Evolutionary conservation across 441 rosid genomes (phyloP), one percentile per base, ranked within the genome.

Genomic region (Populus hybrid): DNA sequence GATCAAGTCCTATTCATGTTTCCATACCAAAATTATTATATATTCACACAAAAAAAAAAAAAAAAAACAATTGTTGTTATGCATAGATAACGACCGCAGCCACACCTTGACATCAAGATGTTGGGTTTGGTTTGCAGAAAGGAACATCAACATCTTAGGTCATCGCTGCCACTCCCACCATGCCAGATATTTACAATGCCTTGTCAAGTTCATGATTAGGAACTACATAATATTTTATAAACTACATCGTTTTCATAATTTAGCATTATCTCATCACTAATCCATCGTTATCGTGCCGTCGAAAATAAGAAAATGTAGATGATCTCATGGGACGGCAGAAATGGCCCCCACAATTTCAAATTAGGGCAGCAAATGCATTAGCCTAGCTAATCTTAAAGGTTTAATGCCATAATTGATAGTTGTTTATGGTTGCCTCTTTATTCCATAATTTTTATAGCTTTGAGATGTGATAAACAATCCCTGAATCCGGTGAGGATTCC

Each of bases 251-350:
- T 34, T 70, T 9, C 23, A 19, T 7, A 30, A 21, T 14, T 2
- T 18, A 67, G n/a, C 28, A 8, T 12, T 70, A 9, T 10, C 4
- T 35, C 30, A 74, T 14, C 9, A 23, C 4, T 3, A 21, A 16
- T 23, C 32, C 76, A 79, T 82, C 80, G 80, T 82, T 78, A 79
- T 87, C 87, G 84, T 86, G 91, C 90, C 89, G 89, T 89, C 84
- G 77, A 81, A 81, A 82, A 76, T 88, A 88, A 85, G 90, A 88
- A 84, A 9, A 40, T 77, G 30, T 21, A 7, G 71, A 69, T 87
- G 87, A 89, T 84, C 86, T 88, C 89, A 89, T 84, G 76, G 92
- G 95, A 83, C 91, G 91, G 90, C 72, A 59, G 10, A 8, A 32
- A 35, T 38, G 72, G 82, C 69, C 79, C 34, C 83, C 84, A 84